These are phyloP conservation scores for Porodaedalea pini DNA, from an alignment of 1,284 basidiomycete species.

Conservation along the genomic window DNA sequence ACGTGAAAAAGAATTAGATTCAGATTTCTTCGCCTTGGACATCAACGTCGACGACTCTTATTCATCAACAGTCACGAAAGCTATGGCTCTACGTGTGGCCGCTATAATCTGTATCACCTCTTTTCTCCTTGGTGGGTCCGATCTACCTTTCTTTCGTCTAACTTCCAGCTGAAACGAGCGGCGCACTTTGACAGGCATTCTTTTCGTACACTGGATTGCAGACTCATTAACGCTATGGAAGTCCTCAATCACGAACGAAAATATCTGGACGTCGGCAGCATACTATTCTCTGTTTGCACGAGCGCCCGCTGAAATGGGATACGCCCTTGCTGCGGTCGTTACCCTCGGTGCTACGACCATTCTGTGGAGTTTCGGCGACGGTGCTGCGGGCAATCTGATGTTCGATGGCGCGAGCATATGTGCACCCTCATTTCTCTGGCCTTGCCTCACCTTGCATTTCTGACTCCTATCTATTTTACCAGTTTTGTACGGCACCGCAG, in stretches of 20 bases:
- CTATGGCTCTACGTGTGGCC: slow-evolving; percentile 64
- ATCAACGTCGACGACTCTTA: background rate
- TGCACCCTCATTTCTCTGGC: slow-evolving; percentile 36
- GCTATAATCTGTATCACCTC: slow-evolving; percentile 71
- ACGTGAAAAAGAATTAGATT: slow-evolving; percentile 38
- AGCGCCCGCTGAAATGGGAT: slow-evolving; percentile 51
- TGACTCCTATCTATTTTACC: slow-evolving; percentile 6
- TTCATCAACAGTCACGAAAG: slow-evolving; percentile 7
- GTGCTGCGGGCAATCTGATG: slow-evolving; percentile 77
- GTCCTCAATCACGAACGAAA: slow-evolving; percentile 70
- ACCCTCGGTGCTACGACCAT: slow-evolving; percentile 59
- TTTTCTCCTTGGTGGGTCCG: slow-evolving; percentile 64
- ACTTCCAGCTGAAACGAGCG: background rate
- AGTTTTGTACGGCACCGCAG: slow-evolving; percentile 72
- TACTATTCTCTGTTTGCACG: slow-evolving; percentile 76
- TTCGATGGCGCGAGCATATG: slow-evolving; percentile 83
- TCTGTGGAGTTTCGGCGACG: slow-evolving; percentile 71
- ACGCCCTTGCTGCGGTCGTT: slow-evolving; percentile 52
- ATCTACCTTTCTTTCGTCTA: background rate
- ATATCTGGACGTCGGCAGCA: slow-evolving; percentile 72
- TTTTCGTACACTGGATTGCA: slow-evolving; percentile 85
- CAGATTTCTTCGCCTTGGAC: background rate
- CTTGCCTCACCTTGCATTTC: slow-evolving; percentile 6
- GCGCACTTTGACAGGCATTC: slow-evolving; percentile 47
- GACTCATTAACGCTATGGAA: slow-evolving; percentile 83